Conservation (phyloP, 805 yeast species). For the Yamadazyma nakazawae region DNA sequence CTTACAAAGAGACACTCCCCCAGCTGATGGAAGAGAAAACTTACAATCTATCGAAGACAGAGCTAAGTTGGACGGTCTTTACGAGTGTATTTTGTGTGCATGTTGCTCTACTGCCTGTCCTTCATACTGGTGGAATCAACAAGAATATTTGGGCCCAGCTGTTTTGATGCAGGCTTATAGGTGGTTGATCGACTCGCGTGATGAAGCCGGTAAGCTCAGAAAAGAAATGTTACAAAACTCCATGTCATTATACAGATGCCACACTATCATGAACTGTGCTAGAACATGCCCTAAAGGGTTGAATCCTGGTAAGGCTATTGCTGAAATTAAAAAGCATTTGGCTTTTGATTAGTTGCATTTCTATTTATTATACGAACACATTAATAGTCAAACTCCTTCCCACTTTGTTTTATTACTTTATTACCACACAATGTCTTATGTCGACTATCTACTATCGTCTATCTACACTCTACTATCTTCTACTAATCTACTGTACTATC, state of each 20-base stretch:
- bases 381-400: background rate
- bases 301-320: slow-evolving; percentile 97
- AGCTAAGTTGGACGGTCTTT: slow-evolving; percentile 92
- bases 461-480: background rate
- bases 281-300: slow-evolving; percentile 97
- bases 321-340: slow-evolving; percentile 91
- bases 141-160: slow-evolving; percentile 97
- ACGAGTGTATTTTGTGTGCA: slow-evolving; percentile 97
- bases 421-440: too few species aligned
- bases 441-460: too few species aligned
- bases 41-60: slow-evolving; percentile 90
- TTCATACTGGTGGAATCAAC: slow-evolving; percentile 99
- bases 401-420: too few species aligned
- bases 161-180: slow-evolving; percentile 98
- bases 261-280: slow-evolving; percentile 98
- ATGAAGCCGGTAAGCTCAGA: slow-evolving; percentile 79
- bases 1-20: slow-evolving; percentile 75
- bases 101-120: slow-evolving; percentile 99
- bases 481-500: too few species aligned
- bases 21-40: slow-evolving; percentile 90
- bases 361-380: slow-evolving; percentile 5
- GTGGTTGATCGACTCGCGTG: slow-evolving; percentile 98
- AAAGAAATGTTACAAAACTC: slow-evolving; percentile 90
- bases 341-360: slow-evolving; percentile 57
- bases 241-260: slow-evolving; percentile 97